phyloP scores from a whole-genome alignment of 305 asterid species.

The Rubia tinctorum region DNA sequence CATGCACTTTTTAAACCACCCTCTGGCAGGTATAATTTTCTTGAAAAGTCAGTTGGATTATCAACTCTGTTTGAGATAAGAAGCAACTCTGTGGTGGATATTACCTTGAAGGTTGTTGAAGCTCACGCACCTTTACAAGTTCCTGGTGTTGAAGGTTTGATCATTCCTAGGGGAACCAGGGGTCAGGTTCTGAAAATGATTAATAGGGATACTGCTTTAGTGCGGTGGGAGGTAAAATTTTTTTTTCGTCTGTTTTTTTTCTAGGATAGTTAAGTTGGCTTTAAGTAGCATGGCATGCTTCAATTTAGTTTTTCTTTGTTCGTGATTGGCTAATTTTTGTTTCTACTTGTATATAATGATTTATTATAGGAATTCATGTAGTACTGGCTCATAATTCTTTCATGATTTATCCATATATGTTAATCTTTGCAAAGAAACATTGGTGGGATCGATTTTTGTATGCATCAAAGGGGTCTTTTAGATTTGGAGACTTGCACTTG shows the following conservation, averaged over 20 bases:
- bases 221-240: conserved; percentile 90
- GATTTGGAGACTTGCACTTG: not conserved
- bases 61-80: conserved; percentile 72
- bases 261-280: conserved; percentile 9
- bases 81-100: conserved; percentile 48
- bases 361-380: not conserved
- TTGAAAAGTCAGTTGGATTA: conserved; percentile 75
- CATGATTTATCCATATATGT: not conserved
- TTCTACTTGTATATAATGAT: not conserved
- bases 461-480: not conserved
- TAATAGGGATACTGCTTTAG: conserved; percentile 56
- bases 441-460: not conserved
- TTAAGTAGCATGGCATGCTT: not conserved
- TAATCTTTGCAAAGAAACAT: not conserved
- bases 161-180: conserved; percentile 66
- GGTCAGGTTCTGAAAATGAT: conserved; percentile 88
- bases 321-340: not conserved
- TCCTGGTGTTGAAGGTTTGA: conserved; percentile 77
- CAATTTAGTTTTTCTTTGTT: not conserved
- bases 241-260: not conserved
- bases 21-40: conserved; percentile 78
- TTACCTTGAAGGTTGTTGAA: conserved; percentile 52
- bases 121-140: conserved; percentile 48
- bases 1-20: not conserved
- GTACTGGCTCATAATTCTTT: not conserved